Conservation (phyloP, 441 rosid species). For the Rhodomyrtus psidioides region DNA sequence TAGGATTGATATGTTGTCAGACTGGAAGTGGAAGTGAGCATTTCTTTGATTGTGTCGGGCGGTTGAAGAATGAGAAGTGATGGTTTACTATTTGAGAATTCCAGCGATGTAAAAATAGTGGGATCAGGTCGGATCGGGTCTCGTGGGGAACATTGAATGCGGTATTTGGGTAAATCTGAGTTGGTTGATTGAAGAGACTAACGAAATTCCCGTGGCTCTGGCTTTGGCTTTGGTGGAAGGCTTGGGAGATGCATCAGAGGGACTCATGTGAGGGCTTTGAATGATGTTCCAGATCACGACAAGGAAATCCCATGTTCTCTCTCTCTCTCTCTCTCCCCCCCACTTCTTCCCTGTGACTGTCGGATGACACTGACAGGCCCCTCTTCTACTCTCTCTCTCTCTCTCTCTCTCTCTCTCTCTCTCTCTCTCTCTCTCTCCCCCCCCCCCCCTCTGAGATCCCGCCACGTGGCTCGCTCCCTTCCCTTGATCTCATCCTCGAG, state of each 20-base stretch:
- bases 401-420: too few relatives aligned
- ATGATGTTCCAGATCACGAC: not conserved
- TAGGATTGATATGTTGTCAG: not conserved
- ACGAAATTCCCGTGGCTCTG: not conserved
- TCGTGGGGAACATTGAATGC: not conserved
- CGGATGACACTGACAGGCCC: not conserved
- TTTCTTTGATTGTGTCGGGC: not conserved
- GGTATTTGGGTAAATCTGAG: not conserved
- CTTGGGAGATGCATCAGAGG: not conserved
- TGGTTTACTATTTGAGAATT: not conserved
- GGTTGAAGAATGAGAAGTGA: not conserved
- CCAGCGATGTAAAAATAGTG: not conserved
- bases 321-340: not conserved
- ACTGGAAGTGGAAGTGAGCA: not conserved
- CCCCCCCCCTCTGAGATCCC: not conserved
- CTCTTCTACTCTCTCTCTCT: not conserved
- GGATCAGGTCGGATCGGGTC: not conserved
- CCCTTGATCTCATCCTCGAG: not conserved
- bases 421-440: too few relatives aligned
- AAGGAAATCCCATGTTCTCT: not conserved
- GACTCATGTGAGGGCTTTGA: not conserved
- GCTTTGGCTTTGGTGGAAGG: not conserved
- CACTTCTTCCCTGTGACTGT: not conserved
- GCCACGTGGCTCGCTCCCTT: not conserved
- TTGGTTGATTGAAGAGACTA: not conserved